Evolutionary conservation across 176 grass and related monocot species (phyloP).

Genomic region (Carex littledalei): DNA sequence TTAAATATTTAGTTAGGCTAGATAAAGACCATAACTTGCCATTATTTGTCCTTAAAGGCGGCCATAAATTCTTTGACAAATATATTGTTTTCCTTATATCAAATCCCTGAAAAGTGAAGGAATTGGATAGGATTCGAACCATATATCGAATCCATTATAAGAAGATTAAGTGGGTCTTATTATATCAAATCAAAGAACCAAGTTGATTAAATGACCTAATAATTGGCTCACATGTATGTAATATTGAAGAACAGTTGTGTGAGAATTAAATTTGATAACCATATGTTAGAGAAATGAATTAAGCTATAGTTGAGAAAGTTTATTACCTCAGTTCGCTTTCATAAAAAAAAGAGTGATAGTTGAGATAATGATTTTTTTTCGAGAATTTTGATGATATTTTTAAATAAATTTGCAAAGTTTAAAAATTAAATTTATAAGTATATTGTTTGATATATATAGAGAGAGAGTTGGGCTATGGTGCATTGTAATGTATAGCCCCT

Average conservation of each 20-base stretch:
- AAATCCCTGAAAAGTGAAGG: background rate
- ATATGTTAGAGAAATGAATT: background rate
- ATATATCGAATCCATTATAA: background rate
- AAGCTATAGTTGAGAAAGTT: background rate
- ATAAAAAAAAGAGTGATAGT: background rate
- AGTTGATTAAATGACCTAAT: background rate
- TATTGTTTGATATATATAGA: too few species aligned
- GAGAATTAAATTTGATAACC: background rate
- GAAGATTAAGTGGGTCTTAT: slow-evolving; percentile 3
- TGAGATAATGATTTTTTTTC: background rate
- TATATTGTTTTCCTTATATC: background rate
- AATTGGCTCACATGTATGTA: slow-evolving; percentile 1
- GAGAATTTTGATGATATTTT: background rate
- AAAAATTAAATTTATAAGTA: too few species aligned
- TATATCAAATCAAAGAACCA: slow-evolving; percentile 12
- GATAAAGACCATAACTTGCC: background rate
- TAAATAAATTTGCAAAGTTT: background rate
- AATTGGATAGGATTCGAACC: slow-evolving; percentile 16
- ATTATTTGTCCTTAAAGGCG: background rate
- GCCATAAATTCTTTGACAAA: background rate
- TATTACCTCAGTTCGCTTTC: background rate
- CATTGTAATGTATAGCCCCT: too few species aligned
- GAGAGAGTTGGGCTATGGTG: too few species aligned
- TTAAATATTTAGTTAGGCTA: background rate
- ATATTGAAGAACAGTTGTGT: background rate